Evolutionary conservation across 768 basidiomycete species (phyloP).

Genomic region (Phaffia tasmanica): DNA sequence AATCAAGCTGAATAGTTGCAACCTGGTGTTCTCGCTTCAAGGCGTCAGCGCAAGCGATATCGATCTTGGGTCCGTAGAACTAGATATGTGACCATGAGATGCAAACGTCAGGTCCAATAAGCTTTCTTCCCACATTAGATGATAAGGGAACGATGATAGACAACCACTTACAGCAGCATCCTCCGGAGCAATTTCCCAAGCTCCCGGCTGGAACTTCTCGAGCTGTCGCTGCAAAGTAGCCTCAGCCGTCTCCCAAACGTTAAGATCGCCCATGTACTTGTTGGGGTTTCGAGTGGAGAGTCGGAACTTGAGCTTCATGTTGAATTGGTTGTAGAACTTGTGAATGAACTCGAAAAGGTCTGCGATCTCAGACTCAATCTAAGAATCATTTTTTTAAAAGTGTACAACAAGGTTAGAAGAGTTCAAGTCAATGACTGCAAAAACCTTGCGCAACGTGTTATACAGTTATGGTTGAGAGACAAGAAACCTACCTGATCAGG

Average conservation of each 20-base stretch:
- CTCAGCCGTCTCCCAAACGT: slow-evolving; percentile 86
- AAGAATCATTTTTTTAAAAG: not conserved
- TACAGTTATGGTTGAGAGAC: not conserved
- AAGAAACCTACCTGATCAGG: slow-evolving; percentile 55
- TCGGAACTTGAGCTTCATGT: slow-evolving; percentile 86
- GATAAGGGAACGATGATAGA: not conserved
- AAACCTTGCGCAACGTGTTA: not conserved
- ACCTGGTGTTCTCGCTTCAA: slow-evolving; percentile 90
- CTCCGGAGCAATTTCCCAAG: slow-evolving; percentile 87
- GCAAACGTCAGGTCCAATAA: not conserved
- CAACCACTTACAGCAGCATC: slow-evolving; percentile 56
- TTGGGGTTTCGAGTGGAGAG: slow-evolving; percentile 86
- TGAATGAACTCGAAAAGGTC: slow-evolving; percentile 90
- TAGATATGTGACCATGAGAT: too few species aligned
- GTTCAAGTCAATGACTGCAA: not conserved
- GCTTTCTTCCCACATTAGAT: not conserved
- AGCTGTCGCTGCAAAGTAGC: slow-evolving; percentile 47
- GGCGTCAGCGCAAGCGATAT: slow-evolving; percentile 90
- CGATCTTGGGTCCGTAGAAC: slow-evolving; percentile 99
- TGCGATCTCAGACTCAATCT: slow-evolving; percentile 80
- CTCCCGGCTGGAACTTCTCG: slow-evolving; percentile 70
- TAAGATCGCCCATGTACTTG: slow-evolving; percentile 76
- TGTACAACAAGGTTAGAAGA: not conserved
- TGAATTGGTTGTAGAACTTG: slow-evolving; percentile 83
- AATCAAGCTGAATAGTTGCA: slow-evolving; percentile 97